These are phyloP conservation scores for Xanthoconium separans DNA, from an alignment of 1,284 basidiomycete species.

Conservation along the genomic window DNA sequence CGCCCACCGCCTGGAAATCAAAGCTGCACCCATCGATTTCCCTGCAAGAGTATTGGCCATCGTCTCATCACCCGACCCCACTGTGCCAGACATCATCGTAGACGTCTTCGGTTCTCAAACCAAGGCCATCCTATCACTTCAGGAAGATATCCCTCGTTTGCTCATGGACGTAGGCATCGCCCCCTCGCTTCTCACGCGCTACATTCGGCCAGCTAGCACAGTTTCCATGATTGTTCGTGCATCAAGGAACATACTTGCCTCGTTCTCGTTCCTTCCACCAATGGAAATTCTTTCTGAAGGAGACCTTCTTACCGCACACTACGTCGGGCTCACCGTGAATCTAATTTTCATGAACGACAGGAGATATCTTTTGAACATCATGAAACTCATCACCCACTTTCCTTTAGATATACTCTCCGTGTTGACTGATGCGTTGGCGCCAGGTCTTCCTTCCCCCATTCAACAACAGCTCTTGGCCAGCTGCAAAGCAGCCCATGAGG, in stretches of 20 bases:
- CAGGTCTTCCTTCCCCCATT: slow-evolving; percentile 22
- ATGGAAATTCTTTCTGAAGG: slow-evolving; percentile 22
- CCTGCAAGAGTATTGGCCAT: slow-evolving; percentile 53
- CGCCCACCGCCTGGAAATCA: slow-evolving; percentile 48
- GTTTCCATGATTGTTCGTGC: slow-evolving; percentile 42
- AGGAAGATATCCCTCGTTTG: slow-evolving; percentile 34
- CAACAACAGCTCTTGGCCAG: slow-evolving; percentile 21
- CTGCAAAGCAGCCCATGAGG: slow-evolving; percentile 31
- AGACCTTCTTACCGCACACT: slow-evolving; percentile 33
- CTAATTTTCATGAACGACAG: slow-evolving; percentile 31
- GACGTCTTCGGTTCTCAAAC: slow-evolving; percentile 45
- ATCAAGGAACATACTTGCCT: slow-evolving; percentile 40
- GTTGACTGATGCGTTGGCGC: slow-evolving; percentile 27
- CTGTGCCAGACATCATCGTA: slow-evolving; percentile 40
- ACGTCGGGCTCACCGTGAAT: slow-evolving; percentile 32
- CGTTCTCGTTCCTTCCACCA: slow-evolving; percentile 24
- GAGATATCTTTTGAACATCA: slow-evolving; percentile 29
- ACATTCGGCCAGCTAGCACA: slow-evolving; percentile 36
- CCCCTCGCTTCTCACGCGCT: slow-evolving; percentile 16
- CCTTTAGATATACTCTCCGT: slow-evolving; percentile 32
- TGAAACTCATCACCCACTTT: slow-evolving; percentile 32
- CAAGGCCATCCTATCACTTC: slow-evolving; percentile 35
- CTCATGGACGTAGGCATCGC: slow-evolving; percentile 31
- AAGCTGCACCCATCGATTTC: slow-evolving; percentile 54
- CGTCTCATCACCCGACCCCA: slow-evolving; percentile 38